Evolutionary conservation across 306 rosid genomes (phyloP), one percentile per base, ranked within the genome.

Genomic region (Begonia fuchsioides): DNA sequence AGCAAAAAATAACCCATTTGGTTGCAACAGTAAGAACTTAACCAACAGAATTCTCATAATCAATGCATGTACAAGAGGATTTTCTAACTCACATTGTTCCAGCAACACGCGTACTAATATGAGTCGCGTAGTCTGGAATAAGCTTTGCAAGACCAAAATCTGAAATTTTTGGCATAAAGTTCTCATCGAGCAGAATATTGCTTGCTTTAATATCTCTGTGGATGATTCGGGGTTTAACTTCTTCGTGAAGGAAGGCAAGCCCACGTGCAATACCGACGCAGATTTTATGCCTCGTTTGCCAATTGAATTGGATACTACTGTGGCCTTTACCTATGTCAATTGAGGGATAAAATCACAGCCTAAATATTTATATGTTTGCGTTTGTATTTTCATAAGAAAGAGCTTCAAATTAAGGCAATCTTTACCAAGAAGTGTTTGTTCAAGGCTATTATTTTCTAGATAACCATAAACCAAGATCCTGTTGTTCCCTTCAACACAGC

Each of bases 91-190:
- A 82, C 94, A 20, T 61, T 45, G 93, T 86, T 62, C 93, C 93
- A 52, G 96, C 96, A 26, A 86, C 85, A 17, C 62, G 74, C 5
- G 96, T 86, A 60, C 83, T 86, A 32, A 86, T 56, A 68, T 86
- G 96, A 35, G 93, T 86, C 53, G 70, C 11, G 64, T 76, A 62
- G 50, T 79, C 68, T 6, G 82, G 60, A 32, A 87, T 74, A 19
- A 87, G 68, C 73, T 75, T 87, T 52, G 96, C 96, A 41, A 87
- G 94, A 47, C 96, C 96, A 58, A 87, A 85, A 72, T 85, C 93
- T 43, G 95, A 75, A 49, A 85, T 80, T 66, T 80, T 80, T 19
- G 93, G 82, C 5, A 54, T 53, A 15, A 85, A 68, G 35, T 78
- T 68, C 56, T 57, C 68, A 55, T 80, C 93, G 44, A 85, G 81